These are phyloP conservation scores for Boletus fagicola DNA, from an alignment of 768 basidiomycete species.

Conservation along the genomic window DNA sequence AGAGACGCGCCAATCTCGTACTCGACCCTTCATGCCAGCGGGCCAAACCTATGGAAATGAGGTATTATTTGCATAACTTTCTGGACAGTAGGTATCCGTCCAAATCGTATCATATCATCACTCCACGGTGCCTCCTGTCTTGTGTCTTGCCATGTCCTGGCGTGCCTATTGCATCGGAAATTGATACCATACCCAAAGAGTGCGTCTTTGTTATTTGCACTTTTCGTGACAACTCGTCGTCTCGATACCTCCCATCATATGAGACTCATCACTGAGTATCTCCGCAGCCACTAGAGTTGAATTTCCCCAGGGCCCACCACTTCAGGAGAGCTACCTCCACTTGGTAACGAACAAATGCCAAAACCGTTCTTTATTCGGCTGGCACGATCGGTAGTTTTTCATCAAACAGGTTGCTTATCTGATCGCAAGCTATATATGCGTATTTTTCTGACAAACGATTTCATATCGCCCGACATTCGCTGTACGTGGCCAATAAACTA, in stretches of 20 bases:
- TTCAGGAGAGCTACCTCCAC: constrained; percentile 19
- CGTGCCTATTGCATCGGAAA: constrained; percentile 20
- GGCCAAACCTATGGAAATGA: constrained; percentile 1
- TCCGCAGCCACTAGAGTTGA: constrained; percentile 7
- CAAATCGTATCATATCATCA: constrained; percentile 9
- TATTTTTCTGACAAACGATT: constrained; percentile 18
- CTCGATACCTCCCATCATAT: constrained; percentile 4
- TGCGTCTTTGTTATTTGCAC: constrained; percentile 6
- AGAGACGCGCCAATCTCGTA: constrained; percentile 7
- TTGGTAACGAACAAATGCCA: constrained; percentile 15
- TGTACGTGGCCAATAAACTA: constrained; percentile 11
- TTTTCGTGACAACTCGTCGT: not conserved
- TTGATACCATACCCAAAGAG: constrained; percentile 21
- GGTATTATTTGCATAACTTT: constrained; percentile 7
- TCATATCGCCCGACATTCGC: constrained; percentile 27
- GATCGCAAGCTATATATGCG: constrained; percentile 18
- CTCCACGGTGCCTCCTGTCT: constrained; percentile 2
- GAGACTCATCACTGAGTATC: not conserved
- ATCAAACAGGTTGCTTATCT: constrained; percentile 23
- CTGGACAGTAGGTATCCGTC: not conserved
- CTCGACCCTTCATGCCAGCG: constrained; percentile 10
- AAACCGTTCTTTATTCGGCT: constrained; percentile 13
- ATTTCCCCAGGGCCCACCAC: constrained; percentile 4
- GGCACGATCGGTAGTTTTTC: constrained; percentile 23
- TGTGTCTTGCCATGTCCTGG: not conserved